Percentiles rank a stretch among this genome's conserved stretches.
Conservation (phyloP, 176 grass and related monocot species). For the Poa pratensis region DNA sequence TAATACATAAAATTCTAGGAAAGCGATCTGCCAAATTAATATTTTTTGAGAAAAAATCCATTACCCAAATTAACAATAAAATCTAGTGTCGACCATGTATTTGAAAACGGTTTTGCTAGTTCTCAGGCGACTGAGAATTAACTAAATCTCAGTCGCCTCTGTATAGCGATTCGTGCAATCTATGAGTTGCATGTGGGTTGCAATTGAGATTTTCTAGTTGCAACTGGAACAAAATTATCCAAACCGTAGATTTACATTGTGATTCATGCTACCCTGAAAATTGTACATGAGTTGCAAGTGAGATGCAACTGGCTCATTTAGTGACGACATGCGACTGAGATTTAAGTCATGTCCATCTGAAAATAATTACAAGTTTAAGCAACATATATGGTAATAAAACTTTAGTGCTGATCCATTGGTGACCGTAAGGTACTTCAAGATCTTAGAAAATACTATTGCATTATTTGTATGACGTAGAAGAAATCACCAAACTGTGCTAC, state of each 20-base stretch:
- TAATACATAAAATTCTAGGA: neutral
- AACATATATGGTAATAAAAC: neutral
- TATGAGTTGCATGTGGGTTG: too few relatives aligned
- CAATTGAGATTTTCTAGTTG: too few relatives aligned
- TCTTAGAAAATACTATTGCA: neutral
- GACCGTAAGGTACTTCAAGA: neutral
- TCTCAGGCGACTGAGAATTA: too few relatives aligned
- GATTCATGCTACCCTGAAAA: too few relatives aligned
- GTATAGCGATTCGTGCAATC: too few relatives aligned
- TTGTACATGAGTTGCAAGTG: too few relatives aligned
- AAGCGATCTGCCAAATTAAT: neutral
- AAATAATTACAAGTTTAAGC: neutral
- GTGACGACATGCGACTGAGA: too few relatives aligned
- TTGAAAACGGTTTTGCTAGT: neutral
- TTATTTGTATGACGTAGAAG: neutral
- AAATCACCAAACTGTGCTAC: constrained; percentile 6
- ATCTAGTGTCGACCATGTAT: neutral
- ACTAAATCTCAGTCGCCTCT: too few relatives aligned
- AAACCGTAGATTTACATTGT: too few relatives aligned
- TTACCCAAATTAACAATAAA: neutral
- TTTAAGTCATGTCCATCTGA: too few relatives aligned
- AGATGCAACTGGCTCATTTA: too few relatives aligned
- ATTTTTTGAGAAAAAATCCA: neutral
- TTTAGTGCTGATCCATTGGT: neutral
- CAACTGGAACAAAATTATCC: too few relatives aligned